phyloP scores from a whole-genome alignment of 257 asterid species.

The Nicotiana attenuata region DNA sequence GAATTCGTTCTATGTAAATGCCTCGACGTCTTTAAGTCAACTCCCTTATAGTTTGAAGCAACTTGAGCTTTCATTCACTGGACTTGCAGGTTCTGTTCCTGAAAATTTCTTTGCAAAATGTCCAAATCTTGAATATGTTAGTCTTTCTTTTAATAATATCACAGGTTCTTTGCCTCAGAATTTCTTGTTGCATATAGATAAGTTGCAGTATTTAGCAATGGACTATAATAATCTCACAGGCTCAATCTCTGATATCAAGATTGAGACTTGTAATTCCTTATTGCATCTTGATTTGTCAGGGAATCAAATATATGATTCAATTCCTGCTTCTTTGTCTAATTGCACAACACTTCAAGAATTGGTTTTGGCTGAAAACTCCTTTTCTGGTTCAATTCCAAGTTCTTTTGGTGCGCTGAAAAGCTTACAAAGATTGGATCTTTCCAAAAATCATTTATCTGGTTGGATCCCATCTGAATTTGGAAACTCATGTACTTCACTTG shows the following conservation, averaged over 20 bases:
- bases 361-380: constrained; percentile 42
- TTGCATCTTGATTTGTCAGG: constrained; percentile 68
- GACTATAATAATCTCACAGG: constrained; percentile 81
- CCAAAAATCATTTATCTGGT: constrained; percentile 70
- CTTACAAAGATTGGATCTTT: constrained; percentile 69
- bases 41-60: constrained; percentile 50
- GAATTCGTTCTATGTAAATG: constrained; percentile 47
- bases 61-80: constrained; percentile 64
- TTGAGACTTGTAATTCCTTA: constrained; percentile 60
- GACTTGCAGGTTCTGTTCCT: constrained; percentile 54
- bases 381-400: constrained; percentile 60
- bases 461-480: constrained; percentile 83
- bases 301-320: constrained; percentile 47
- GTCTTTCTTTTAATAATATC: constrained; percentile 70
- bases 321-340: constrained; percentile 59
- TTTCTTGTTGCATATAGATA: constrained; percentile 43
- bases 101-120: constrained; percentile 46
- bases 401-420: constrained; percentile 53
- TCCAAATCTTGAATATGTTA: constrained; percentile 63
- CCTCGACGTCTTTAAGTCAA: constrained; percentile 45
- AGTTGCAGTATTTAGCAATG: constrained; percentile 57
- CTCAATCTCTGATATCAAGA: constrained; percentile 38
- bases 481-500: constrained; percentile 45
- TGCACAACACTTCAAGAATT: constrained; percentile 60
- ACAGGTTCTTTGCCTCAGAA: constrained; percentile 57